Base-by-base conservation (phyloP, 169 alveolate species). In the Eimeria praecox region DNA sequence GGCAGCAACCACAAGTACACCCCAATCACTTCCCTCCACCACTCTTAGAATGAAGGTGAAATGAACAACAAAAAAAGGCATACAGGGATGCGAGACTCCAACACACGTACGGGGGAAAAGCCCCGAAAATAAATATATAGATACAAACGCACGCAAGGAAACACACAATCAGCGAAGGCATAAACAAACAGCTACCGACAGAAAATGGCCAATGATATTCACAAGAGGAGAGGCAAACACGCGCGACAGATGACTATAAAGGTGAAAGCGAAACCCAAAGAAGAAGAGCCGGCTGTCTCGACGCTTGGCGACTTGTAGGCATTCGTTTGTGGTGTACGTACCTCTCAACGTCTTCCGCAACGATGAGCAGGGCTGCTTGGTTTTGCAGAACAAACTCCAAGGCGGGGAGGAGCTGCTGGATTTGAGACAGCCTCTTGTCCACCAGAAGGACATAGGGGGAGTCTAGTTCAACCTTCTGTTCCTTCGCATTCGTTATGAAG, bases 321-420 rank as follows among this genome's bases (percentile, higher is more conserved):
- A 10, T 40, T 35, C 22, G 8, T 3, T 75, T 38, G 56, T 54
- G 33, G 38, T 54, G 30, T 44, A 30, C 83, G n/a, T 24, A 90
- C 97, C 97, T 93, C 97, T 99, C 99, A 77, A 99, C 99, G 97
- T 99, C 99, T 96, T 99, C 99, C 42, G 99, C 99, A 64, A 99
- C 98, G 35, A 99, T 98, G 83, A 99, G 97, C 38, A 99, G 97
- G 2, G 99, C 99, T 71, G 99, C 98, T 94, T 98, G 99, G 86
- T 97, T 97, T 93, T 98, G 99, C 94, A 99, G 97, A 59, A 99
- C 99, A 97, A 98, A 99, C 97, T 99, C 99, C 71, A 99, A 97
- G 52, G 98, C 98, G 75, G 99, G 99, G 85, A 99, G 98, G 90
- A 99, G 98, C 59, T 98, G 97, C 95, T 99, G 98, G 35, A 99